phyloP scores from a whole-genome alignment of 805 yeast genomes.

The Pichia manshurica region DNA sequence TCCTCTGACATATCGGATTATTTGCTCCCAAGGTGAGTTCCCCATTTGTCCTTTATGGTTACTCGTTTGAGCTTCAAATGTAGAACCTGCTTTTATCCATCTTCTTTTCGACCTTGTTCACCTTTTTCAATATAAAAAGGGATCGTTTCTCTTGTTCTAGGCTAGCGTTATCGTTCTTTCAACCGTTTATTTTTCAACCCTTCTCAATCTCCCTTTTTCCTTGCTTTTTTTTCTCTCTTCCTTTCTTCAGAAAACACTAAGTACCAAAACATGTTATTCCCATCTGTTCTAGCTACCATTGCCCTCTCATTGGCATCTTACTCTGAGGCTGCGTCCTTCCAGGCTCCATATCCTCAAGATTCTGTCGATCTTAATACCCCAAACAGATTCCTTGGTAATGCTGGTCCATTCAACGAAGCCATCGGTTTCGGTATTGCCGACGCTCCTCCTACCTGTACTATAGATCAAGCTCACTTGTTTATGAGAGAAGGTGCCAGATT shows the following conservation, averaged over 20 bases:
- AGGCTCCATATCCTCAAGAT: background rate
- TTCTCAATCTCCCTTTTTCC: too few relatives aligned
- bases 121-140: too few relatives aligned
- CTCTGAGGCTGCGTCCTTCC: background rate
- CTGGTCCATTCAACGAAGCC: conserved; percentile 25
- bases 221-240: too few relatives aligned
- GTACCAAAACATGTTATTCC: background rate
- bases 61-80: too few relatives aligned
- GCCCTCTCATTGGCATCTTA: background rate
- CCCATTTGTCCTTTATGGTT: too few relatives aligned
- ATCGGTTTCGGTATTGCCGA: conserved; percentile 47
- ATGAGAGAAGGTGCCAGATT: conserved; percentile 75
- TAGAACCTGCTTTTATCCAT: too few relatives aligned
- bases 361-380: background rate
- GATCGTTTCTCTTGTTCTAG: too few relatives aligned
- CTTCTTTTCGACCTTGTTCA: too few relatives aligned
- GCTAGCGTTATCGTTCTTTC: too few relatives aligned
- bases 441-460: conserved; percentile 43
- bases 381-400: conserved; percentile 1
- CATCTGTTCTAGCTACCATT: background rate
- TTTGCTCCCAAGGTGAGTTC: too few relatives aligned
- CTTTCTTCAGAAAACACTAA: background rate
- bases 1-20: too few relatives aligned
- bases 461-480: conserved; percentile 61
- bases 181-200: too few relatives aligned